Percentiles rank a stretch among this genome's conserved stretches.
phyloP scores from a whole-genome alignment of 208 protist genomes.

The Porcisia hertigi region DNA sequence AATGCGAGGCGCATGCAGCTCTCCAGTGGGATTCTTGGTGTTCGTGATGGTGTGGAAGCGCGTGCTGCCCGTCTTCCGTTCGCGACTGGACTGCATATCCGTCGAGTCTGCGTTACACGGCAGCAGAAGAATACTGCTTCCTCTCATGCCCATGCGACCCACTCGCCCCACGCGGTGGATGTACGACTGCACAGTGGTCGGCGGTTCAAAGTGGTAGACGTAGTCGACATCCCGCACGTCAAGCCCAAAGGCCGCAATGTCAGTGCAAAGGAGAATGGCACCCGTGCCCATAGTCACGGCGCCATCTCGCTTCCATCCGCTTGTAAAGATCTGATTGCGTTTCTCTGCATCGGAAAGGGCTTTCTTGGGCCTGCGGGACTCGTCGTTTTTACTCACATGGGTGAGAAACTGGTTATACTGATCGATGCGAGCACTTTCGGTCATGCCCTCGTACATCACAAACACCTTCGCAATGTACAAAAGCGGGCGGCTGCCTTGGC shows the following conservation, averaged over 20 bases:
- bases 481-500: constrained; percentile 46
- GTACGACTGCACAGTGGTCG: constrained; percentile 76
- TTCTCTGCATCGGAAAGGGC: constrained; percentile 63
- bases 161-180: constrained; percentile 91
- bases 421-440: constrained; percentile 64
- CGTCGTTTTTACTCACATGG: constrained; percentile 29
- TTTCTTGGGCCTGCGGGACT: constrained; percentile 28
- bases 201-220: constrained; percentile 92
- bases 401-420: constrained; percentile 89
- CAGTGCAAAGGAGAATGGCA: constrained; percentile 89
- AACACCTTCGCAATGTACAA: constrained; percentile 74
- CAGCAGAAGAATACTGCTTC: constrained; percentile 82
- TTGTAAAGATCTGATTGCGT: constrained; percentile 72
- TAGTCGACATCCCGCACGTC: constrained; percentile 93
- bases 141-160: constrained; percentile 88
- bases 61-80: constrained; percentile 68
- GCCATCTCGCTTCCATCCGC: constrained; percentile 82
- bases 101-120: constrained; percentile 46
- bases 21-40: constrained; percentile 61
- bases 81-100: constrained; percentile 31
- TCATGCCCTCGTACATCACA: constrained; percentile 88
- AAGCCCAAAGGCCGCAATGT: constrained; percentile 88
- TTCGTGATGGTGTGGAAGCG: constrained; percentile 83
- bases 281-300: constrained; percentile 62
- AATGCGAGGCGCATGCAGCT: constrained; percentile 48